These are phyloP conservation scores for Marchantia paleacea DNA, from an alignment of 225 moss, liverwort and hornwort species.

Conservation along the genomic window DNA sequence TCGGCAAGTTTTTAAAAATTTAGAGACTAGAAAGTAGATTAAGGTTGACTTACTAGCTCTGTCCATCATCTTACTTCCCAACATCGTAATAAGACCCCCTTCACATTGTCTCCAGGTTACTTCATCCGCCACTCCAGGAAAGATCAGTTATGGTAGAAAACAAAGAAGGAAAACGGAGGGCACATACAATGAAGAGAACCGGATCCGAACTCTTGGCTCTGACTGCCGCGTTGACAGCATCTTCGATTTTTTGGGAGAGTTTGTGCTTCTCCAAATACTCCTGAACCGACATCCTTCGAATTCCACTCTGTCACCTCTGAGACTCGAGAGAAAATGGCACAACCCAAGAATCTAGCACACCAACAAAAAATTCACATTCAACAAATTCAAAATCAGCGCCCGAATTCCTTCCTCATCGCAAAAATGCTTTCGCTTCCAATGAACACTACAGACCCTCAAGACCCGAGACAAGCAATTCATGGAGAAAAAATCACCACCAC, in stretches of 20 bases:
- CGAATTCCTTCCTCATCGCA: neutral
- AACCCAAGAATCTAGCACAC: neutral
- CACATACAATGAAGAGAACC: conserved; percentile 86
- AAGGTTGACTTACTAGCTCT: neutral
- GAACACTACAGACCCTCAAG: neutral
- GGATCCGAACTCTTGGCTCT: conserved; percentile 91
- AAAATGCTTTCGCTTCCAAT: neutral
- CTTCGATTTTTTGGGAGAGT: conserved; percentile 92
- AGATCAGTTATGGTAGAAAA: neutral
- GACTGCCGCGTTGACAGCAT: conserved; percentile 95
- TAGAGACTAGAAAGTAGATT: neutral
- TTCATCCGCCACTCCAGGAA: neutral
- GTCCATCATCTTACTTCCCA: neutral
- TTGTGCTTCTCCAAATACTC: conserved; percentile 99
- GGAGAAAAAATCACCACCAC: neutral
- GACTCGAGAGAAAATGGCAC: no score
- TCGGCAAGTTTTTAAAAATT: neutral
- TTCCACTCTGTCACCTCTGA: neutral
- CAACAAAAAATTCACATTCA: neutral
- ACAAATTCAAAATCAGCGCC: neutral
- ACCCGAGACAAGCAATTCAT: neutral
- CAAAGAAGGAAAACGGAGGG: neutral
- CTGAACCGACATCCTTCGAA: conserved; percentile 72
- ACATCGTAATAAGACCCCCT: neutral
- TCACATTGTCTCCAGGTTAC: neutral